Conservation (phyloP, 441 rosid species). For the Geranium incanum region DNA sequence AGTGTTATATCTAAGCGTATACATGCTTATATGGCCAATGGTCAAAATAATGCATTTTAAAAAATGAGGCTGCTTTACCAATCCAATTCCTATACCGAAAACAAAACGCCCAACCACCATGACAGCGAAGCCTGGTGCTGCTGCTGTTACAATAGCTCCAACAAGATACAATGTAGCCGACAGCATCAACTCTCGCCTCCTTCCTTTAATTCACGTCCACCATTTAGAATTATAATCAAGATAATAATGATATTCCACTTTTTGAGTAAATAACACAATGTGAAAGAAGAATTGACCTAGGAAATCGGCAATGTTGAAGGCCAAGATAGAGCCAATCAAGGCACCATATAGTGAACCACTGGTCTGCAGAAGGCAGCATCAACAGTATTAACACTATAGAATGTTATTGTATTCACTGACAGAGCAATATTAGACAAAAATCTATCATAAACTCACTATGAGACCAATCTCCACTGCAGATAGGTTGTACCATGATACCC, state of each 20-base stretch:
- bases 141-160: conserved; percentile 73
- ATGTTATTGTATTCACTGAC: background rate
- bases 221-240: conserved; percentile 19
- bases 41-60: background rate
- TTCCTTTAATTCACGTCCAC: conserved; percentile 47
- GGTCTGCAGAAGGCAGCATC: conserved; percentile 51
- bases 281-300: conserved; percentile 48
- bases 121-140: conserved; percentile 61
- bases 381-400: background rate
- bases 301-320: conserved; percentile 77
- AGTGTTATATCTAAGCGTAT: background rate
- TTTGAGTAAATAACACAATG: background rate
- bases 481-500: conserved; percentile 77
- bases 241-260: conserved; percentile 20
- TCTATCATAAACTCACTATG: conserved; percentile 50
- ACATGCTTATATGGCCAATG: background rate
- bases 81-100: conserved; percentile 86
- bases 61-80: conserved; percentile 46
- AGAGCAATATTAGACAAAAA: background rate
- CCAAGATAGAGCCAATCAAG: conserved; percentile 82
- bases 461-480: conserved; percentile 83
- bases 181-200: conserved; percentile 81
- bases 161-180: conserved; percentile 64
- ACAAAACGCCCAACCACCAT: conserved; percentile 80
- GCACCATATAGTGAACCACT: conserved; percentile 97